Conservation (phyloP, 2,329 filamentous ascomycete species). For the Fusarium circinatum region DNA sequence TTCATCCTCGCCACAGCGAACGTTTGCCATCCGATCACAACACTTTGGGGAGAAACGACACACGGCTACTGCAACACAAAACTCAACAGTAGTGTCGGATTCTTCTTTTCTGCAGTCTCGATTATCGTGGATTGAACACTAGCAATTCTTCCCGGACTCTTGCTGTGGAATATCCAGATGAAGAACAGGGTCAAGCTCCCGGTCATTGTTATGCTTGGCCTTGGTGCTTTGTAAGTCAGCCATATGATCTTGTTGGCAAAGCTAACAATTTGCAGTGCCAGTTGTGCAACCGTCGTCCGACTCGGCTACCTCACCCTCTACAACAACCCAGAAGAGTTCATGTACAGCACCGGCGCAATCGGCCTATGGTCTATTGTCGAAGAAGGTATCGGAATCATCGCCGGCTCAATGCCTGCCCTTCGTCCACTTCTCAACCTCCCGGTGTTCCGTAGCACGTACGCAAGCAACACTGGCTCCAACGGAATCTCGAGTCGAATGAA, state of each 20-base stretch:
- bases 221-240: constrained; percentile 33
- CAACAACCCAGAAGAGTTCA: constrained; percentile 34
- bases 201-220: constrained; percentile 31
- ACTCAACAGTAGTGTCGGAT: constrained; percentile 36
- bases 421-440: constrained; percentile 32
- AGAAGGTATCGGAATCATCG: constrained; percentile 40
- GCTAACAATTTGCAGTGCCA: constrained; percentile 26
- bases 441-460: constrained; percentile 26
- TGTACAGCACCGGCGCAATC: constrained; percentile 38
- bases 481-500: constrained; percentile 5
- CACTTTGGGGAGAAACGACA: constrained; percentile 35
- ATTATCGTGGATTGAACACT: constrained; percentile 43
- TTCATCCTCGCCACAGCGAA: constrained; percentile 37
- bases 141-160: constrained; percentile 39
- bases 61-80: constrained; percentile 29
- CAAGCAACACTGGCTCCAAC: constrained; percentile 7
- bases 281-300: constrained; percentile 37
- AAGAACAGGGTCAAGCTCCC: constrained; percentile 36
- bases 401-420: constrained; percentile 38
- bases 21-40: constrained; percentile 41
- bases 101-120: constrained; percentile 41
- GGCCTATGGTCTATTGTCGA: constrained; percentile 39
- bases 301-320: constrained; percentile 36
- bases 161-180: constrained; percentile 45
- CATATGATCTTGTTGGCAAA: accelerated